These are phyloP conservation scores for Trichoderma semiorbis DNA, from an alignment of 2,329 filamentous ascomycete species.

Conservation along the genomic window DNA sequence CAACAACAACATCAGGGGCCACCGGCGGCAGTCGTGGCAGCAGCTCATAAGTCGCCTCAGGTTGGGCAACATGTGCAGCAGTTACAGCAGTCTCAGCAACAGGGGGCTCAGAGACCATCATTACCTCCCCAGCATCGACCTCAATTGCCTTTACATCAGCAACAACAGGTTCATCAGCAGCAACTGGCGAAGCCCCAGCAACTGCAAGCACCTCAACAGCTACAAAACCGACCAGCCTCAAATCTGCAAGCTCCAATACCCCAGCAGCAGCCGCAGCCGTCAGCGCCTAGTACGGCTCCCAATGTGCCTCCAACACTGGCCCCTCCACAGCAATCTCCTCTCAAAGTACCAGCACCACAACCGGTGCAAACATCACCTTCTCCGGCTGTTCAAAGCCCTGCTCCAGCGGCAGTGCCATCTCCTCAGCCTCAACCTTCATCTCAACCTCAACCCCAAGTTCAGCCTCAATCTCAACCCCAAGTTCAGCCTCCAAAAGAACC, in stretches of 20 bases:
- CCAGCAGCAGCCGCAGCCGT: neutral
- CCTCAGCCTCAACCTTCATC: neutral
- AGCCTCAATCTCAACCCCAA: neutral
- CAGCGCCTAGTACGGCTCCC: neutral
- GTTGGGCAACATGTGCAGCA: slow-evolving; percentile 5
- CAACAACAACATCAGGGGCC: slow-evolving; percentile 4
- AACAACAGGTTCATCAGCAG: neutral
- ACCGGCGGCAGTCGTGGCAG: slow-evolving; percentile 4
- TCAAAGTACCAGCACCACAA: neutral
- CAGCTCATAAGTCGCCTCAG: slow-evolving; percentile 7
- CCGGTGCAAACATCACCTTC: neutral
- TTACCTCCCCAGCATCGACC: neutral
- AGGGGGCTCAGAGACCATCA: neutral
- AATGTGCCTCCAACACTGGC: neutral
- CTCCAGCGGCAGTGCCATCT: neutral
- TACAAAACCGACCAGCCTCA: neutral
- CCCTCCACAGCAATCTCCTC: neutral
- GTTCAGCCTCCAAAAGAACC: neutral
- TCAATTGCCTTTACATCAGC: neutral
- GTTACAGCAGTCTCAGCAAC: neutral
- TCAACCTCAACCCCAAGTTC: neutral
- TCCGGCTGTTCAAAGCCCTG: neutral
- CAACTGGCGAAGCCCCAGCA: neutral
- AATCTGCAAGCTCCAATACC: neutral
- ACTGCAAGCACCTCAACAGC: neutral